Evolutionary conservation across 2,329 filamentous ascomycete species (phyloP), one percentile per base, ranked within the genome.

Genomic region (Xylaria sp.): DNA sequence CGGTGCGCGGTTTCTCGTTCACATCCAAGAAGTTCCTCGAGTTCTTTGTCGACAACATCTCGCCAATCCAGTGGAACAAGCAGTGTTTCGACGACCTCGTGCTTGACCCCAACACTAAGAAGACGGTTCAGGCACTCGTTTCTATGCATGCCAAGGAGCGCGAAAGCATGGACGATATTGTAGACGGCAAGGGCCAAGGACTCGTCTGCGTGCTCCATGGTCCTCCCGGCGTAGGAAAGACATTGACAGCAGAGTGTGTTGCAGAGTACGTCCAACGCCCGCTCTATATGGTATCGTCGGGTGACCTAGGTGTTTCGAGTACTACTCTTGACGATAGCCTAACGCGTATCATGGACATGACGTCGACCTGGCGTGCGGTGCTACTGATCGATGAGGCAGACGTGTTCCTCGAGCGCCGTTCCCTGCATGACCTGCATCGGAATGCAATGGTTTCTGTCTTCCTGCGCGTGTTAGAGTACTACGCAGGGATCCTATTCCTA

Each of bases 171-270:
- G 70, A 73, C 12, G 71, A 75, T 50, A 74, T 73, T 13, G 65
- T 74, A 1, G 72, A 67, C 16, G 71, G 72, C 5, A 75, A 74
- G 64, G 72, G 71, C 1, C 65, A 82, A 59, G 83, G 83, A 3
- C 78, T 85, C 21, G 81, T 85, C 51, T 79, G 83, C 54, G 78
- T 85, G 0, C 77, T 86, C 4, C 82, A 80, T 9, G 83, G 84
- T 0, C 82, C 82, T 0, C 82, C 82, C 0, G 84, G 84, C 3
- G 84, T 82, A 0, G 84, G 84, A 27, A 86, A 77, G 63, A 75
- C 74, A 1, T 71, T 82, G 18, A 82, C 80, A 1, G 81, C 79
- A 5, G 76, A 81, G 64, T 79, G 80, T 23, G 76, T 82, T 2
- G 79, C 82, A 10, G 84, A 82, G 65, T 72, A 75, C 37, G 72